Evolutionary conservation across 257 asterid genomes (phyloP).

Genomic region (Cinchona pubescens): DNA sequence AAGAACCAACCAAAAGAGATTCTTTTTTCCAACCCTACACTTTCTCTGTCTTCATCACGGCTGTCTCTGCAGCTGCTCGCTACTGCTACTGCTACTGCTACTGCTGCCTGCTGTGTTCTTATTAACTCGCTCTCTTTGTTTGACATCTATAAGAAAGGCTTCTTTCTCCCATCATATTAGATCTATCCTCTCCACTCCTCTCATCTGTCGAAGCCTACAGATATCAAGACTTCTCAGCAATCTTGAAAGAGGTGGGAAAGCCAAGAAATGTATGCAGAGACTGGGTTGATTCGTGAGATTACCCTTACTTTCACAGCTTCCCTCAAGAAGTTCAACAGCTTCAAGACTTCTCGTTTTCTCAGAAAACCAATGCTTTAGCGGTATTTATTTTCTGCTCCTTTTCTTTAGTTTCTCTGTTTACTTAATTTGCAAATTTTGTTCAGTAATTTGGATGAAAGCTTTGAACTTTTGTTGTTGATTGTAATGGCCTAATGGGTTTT

Average conservation of each 20-base stretch:
- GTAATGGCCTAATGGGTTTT: constrained; percentile 15
- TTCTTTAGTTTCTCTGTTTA: not conserved
- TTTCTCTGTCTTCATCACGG: constrained; percentile 32
- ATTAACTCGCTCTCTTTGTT: constrained; percentile 31
- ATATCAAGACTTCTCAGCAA: not conserved
- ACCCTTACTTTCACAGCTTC: constrained; percentile 60
- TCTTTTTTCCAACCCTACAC: constrained; percentile 33
- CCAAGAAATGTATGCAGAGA: constrained; percentile 68
- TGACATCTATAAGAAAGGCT: constrained; percentile 50
- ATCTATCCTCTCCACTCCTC: too few species aligned
- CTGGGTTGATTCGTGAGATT: constrained; percentile 58
- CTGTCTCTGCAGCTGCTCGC: constrained; percentile 30
- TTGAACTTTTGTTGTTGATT: constrained; percentile 16
- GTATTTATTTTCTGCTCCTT: constrained; percentile 25
- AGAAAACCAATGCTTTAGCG: constrained; percentile 53
- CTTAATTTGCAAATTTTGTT: constrained; percentile 20
- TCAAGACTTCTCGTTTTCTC: constrained; percentile 53
- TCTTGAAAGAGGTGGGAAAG: not conserved
- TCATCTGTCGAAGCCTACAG: constrained; percentile 16
- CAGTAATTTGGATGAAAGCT: constrained; percentile 11
- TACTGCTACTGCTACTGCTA: not conserved
- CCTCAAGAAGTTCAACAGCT: constrained; percentile 56
- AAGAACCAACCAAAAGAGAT: constrained; percentile 47
- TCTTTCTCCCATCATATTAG: constrained; percentile 34
- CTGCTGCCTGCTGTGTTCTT: constrained; percentile 27